These are phyloP conservation scores for Basidiobolus meristosporus DNA, from an alignment of 371 early-diverging fungal genomes.

Conservation along the genomic window DNA sequence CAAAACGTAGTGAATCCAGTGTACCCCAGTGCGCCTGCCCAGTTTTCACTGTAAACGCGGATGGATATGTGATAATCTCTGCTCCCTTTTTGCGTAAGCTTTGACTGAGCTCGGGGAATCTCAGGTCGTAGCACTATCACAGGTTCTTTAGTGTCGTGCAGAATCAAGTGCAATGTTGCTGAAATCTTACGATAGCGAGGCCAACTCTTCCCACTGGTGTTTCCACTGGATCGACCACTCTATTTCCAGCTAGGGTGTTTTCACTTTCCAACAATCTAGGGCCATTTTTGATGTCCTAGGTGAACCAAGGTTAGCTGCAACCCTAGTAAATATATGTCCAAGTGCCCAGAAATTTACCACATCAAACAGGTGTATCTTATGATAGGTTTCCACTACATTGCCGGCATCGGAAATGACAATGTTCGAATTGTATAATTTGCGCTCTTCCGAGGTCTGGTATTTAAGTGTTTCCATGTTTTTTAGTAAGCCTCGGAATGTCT, in stretches of 20 bases:
- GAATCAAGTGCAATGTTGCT: not conserved
- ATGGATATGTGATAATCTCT: constrained; percentile 58
- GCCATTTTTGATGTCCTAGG: constrained; percentile 23
- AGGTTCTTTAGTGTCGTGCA: not conserved
- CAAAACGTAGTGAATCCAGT: not conserved
- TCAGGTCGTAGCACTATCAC: constrained; percentile 51
- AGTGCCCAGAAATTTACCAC: constrained; percentile 11
- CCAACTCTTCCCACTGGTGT: constrained; percentile 59
- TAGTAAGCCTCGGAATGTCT: not conserved
- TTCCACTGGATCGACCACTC: constrained; percentile 20
- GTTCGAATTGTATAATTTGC: constrained; percentile 42
- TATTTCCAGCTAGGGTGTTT: constrained; percentile 26
- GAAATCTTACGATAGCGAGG: constrained; percentile 13
- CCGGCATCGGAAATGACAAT: constrained; percentile 41
- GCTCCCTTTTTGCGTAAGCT: constrained; percentile 36
- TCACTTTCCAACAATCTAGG: constrained; percentile 46
- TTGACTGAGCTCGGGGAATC: constrained; percentile 55
- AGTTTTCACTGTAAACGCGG: constrained; percentile 70
- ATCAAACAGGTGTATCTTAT: constrained; percentile 69
- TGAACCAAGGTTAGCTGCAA: not conserved
- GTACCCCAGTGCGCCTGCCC: constrained; percentile 75
- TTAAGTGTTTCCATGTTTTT: not conserved
- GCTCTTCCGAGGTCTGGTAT: not conserved
- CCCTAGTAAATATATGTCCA: not conserved
- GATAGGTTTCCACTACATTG: constrained; percentile 26